phyloP scores from a whole-genome alignment of 768 basidiomycete genomes.

The Leccinum rimulosum region DNA sequence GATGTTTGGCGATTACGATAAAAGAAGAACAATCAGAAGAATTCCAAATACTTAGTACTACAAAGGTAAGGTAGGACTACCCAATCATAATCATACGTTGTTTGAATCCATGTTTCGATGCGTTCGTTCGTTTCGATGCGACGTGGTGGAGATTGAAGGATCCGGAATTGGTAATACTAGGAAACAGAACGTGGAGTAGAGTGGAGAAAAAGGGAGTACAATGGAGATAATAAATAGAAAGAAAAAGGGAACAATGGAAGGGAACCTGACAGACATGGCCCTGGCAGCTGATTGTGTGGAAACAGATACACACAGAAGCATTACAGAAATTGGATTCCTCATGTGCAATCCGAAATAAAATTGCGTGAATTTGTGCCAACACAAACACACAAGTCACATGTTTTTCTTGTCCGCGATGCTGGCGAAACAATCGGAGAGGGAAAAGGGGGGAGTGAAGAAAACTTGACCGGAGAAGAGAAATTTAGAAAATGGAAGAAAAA shows the following conservation, averaged over 20 bases:
- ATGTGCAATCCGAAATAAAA: background rate
- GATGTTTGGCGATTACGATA: background rate
- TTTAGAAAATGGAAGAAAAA: constrained; percentile 2
- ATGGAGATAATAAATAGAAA: background rate
- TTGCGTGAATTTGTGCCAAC: background rate
- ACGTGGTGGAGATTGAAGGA: background rate
- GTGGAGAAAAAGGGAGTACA: background rate
- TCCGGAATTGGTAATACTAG: background rate
- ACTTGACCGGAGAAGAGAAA: background rate
- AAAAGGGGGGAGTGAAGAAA: background rate
- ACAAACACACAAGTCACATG: background rate
- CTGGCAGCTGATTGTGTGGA: background rate
- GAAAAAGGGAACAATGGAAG: background rate
- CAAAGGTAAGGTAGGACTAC: background rate
- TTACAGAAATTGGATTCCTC: background rate
- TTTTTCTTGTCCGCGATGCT: background rate
- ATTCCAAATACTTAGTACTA: background rate
- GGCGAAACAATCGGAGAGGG: background rate
- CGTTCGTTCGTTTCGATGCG: background rate
- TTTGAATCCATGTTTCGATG: background rate
- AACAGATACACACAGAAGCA: background rate
- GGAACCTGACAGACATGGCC: background rate
- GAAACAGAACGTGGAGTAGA: background rate
- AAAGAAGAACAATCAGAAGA: background rate
- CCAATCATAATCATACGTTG: background rate